Conservation (phyloP, 805 yeast species). For the Saturnispora zaruensis region DNA sequence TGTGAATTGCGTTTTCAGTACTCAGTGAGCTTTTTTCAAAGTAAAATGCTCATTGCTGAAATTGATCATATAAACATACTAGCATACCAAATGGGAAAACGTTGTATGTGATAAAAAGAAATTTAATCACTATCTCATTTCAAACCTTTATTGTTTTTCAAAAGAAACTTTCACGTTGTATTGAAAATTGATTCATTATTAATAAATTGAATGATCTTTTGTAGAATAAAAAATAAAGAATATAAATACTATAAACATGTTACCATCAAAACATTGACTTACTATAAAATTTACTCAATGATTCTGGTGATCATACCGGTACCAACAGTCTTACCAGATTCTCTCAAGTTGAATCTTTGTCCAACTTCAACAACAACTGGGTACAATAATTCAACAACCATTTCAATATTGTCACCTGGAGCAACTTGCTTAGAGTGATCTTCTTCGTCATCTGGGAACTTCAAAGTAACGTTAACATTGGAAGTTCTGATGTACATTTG, state of each 20-base stretch:
- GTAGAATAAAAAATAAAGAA: neutral
- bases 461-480: conserved; percentile 83
- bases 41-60: too few species aligned
- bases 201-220: too few species aligned
- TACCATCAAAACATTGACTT: neutral
- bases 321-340: conserved; percentile 98
- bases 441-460: conserved; percentile 73
- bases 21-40: too few species aligned
- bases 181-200: too few species aligned
- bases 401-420: conserved; percentile 98
- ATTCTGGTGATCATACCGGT: conserved; percentile 91
- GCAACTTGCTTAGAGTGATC: conserved; percentile 86
- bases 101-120: too few species aligned
- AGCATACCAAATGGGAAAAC: too few species aligned
- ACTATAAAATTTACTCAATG: conserved; percentile 17
- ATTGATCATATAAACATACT: too few species aligned
- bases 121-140: too few species aligned
- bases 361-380: conserved; percentile 94
- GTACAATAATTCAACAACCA: conserved; percentile 81
- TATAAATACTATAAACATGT: conserved; percentile 13
- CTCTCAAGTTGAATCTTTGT: conserved; percentile 98
- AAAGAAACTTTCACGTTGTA: too few species aligned
- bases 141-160: too few species aligned
- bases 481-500: conserved; percentile 96
- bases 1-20: too few species aligned